phyloP scores from a whole-genome alignment of 2,329 filamentous ascomycete species.

The Sarocladium brachiariae region DNA sequence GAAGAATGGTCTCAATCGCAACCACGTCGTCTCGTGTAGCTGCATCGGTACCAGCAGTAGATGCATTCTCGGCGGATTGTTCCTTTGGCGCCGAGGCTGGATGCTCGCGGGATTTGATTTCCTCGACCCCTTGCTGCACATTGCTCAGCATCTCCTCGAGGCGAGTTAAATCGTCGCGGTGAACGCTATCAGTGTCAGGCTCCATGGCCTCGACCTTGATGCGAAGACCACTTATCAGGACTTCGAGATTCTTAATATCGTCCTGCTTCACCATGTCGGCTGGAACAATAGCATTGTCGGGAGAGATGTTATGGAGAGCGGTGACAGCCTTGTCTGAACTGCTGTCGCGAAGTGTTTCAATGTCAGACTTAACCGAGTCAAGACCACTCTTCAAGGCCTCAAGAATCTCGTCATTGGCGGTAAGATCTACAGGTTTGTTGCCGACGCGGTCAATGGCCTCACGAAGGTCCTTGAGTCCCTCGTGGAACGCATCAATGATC shows the following conservation, averaged over 20 bases:
- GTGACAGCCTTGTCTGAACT: conserved; percentile 45
- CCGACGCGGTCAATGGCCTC: conserved; percentile 69
- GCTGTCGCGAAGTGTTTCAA: conserved; percentile 66
- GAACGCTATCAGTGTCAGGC: conserved; percentile 26
- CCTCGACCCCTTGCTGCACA: conserved; percentile 16
- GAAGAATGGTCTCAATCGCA: conserved; percentile 82
- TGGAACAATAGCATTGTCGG: conserved; percentile 25
- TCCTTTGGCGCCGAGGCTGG: conserved; percentile 14
- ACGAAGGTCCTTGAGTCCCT: conserved; percentile 74
- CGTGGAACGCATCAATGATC: conserved; percentile 81
- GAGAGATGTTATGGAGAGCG: conserved; percentile 25
- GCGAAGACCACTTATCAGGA: conserved; percentile 72
- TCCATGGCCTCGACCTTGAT: conserved; percentile 65
- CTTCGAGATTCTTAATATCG: conserved; percentile 80
- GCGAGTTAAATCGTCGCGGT: conserved; percentile 47
- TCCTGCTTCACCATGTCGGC: conserved; percentile 54
- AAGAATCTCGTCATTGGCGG: conserved; percentile 81
- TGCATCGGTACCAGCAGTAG: conserved; percentile 30
- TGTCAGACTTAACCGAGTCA: conserved; percentile 66
- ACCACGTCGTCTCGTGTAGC: conserved; percentile 70
- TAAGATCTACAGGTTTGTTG: conserved; percentile 75
- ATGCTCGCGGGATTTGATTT: conserved; percentile 30
- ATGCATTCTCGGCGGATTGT: conserved; percentile 18
- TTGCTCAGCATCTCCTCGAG: conserved; percentile 43
- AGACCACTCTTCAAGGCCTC: conserved; percentile 74